A percentile compares a stretch with the other conserved stretches of the same genome.
Conservation (phyloP, 768 basidiomycete species). For the Mrakia frigida region DNA sequence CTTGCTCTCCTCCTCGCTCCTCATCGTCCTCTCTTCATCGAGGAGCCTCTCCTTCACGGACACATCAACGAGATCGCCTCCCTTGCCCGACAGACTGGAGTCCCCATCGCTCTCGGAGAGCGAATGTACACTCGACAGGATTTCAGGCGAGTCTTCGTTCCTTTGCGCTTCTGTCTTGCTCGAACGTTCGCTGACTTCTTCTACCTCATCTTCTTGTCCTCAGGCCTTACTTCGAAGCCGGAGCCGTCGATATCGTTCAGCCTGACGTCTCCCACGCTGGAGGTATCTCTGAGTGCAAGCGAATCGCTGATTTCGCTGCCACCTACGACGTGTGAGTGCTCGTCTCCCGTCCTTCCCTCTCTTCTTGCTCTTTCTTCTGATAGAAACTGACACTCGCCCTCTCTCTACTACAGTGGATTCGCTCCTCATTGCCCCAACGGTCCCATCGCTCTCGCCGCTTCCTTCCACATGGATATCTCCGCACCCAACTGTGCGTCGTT, state of each 20-base stretch:
- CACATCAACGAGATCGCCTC: constrained; percentile 61
- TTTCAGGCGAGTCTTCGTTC: constrained; percentile 42
- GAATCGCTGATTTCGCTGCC: constrained; percentile 58
- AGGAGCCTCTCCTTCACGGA: constrained; percentile 59
- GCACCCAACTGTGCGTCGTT: constrained; percentile 6
- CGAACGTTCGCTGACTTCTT: not conserved
- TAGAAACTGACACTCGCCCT: constrained; percentile 42
- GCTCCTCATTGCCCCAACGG: constrained; percentile 70
- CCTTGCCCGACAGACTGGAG: constrained; percentile 53
- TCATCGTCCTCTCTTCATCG: constrained; percentile 61
- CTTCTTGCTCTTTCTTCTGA: not conserved
- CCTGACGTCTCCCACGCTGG: constrained; percentile 52
- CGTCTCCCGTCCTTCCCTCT: not conserved
- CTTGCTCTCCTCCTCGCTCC: constrained; percentile 60
- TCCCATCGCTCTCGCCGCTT: constrained; percentile 61
- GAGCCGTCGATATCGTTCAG: constrained; percentile 64
- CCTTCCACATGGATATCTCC: constrained; percentile 16
- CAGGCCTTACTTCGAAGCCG: constrained; percentile 40
- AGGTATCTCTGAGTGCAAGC: constrained; percentile 56
- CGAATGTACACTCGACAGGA: constrained; percentile 52
- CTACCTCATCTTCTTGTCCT: constrained; percentile 47
- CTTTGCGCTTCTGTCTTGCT: not conserved
- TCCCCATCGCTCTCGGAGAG: constrained; percentile 51
- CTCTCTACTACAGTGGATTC: constrained; percentile 42
- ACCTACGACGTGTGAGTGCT: constrained; percentile 53